Conservation (phyloP, 345 rosid genomes). For the Acer campestre region DNA sequence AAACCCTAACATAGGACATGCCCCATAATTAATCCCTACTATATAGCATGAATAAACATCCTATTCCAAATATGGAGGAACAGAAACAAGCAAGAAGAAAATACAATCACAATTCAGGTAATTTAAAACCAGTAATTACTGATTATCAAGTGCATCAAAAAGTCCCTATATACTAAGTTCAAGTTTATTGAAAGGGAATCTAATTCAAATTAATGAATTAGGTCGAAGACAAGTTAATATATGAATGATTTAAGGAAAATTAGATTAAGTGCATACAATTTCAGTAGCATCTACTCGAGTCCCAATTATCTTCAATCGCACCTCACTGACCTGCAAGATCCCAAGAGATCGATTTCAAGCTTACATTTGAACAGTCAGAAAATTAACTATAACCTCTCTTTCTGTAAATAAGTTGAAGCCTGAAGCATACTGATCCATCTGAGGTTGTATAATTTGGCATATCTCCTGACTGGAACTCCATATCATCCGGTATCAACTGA, state of each 20-base stretch:
- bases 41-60: neutral
- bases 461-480: slow-evolving; percentile 95
- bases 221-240: neutral
- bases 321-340: slow-evolving; percentile 77
- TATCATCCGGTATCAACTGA: slow-evolving; percentile 93
- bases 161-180: neutral
- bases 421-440: slow-evolving; percentile 73
- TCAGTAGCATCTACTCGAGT: slow-evolving; percentile 92
- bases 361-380: neutral
- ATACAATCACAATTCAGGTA: neutral
- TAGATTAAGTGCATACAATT: slow-evolving; percentile 50
- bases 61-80: neutral
- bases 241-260: neutral
- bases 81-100: neutral
- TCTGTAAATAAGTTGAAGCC: neutral
- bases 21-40: neutral
- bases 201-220: neutral
- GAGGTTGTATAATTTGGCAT: slow-evolving; percentile 90
- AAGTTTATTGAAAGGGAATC: neutral
- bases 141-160: neutral
- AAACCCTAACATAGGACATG: no score
- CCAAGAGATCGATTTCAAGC: slow-evolving; percentile 12
- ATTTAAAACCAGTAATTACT: neutral
- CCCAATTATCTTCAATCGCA: slow-evolving; percentile 87
- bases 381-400: neutral